phyloP scores from a whole-genome alignment of 2,329 filamentous ascomycete genomes.

The Trichoderma harzianum region DNA sequence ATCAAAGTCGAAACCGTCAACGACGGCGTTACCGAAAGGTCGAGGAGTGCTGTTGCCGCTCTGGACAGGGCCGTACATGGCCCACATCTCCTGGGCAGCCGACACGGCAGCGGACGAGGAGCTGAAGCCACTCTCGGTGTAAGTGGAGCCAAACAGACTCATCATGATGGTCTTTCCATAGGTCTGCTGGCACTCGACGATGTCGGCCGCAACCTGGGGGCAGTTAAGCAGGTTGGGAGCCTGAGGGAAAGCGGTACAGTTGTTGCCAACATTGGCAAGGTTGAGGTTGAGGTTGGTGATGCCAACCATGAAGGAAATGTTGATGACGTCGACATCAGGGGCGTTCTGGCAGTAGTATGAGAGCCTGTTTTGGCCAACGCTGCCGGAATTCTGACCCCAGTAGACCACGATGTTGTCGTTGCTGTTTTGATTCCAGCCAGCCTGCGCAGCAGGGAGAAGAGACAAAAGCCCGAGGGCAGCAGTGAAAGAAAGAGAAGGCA shows the following conservation, averaged over 20 bases:
- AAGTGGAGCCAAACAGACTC: conserved; percentile 62
- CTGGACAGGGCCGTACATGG: conserved; percentile 61
- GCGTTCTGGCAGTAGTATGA: conserved; percentile 53
- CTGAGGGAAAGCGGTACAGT: conserved; percentile 53
- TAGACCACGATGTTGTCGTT: conserved; percentile 60
- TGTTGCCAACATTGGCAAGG: conserved; percentile 60
- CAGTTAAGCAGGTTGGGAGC: conserved; percentile 52
- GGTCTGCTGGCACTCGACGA: conserved; percentile 56
- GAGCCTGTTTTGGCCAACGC: conserved; percentile 51
- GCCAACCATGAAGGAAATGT: conserved; percentile 58
- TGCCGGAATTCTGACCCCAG: conserved; percentile 66
- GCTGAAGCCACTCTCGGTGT: conserved; percentile 64
- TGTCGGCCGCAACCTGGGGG: conserved; percentile 58
- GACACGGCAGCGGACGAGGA: conserved; percentile 47
- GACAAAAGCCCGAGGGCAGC: conserved; percentile 24
- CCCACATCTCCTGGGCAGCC: conserved; percentile 63
- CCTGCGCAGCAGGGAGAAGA: conserved; percentile 31
- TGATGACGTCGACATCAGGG: conserved; percentile 10
- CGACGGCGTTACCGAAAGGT: conserved; percentile 61
- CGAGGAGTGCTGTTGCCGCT: conserved; percentile 47
- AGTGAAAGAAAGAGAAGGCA: conserved; percentile 17
- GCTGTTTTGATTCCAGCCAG: conserved; percentile 44
- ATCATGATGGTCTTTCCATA: conserved; percentile 66
- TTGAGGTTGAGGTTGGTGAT: conserved; percentile 57
- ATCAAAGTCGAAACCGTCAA: conserved; percentile 78